Conservation (phyloP, 2,329 filamentous ascomycete genomes). For the Pleurostoma richardsiae region DNA sequence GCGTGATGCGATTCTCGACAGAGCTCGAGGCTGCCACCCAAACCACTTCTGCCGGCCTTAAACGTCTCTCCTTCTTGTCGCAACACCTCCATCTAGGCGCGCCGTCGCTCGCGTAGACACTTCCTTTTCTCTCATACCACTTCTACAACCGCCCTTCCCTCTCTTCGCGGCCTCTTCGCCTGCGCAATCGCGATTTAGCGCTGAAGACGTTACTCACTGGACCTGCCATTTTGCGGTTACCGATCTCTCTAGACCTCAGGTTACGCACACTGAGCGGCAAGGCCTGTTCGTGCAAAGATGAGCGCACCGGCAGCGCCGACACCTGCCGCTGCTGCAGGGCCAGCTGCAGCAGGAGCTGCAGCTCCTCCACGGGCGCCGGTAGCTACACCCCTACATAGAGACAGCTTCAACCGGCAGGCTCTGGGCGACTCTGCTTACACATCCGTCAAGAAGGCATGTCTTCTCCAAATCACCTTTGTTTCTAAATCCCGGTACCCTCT, state of each 20-base stretch:
- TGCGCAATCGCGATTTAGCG: too few relatives aligned
- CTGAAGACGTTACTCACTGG: too few relatives aligned
- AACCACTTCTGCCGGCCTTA: too few relatives aligned
- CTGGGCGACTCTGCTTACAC: slow-evolving; percentile 60
- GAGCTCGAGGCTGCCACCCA: background rate
- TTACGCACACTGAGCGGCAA: too few relatives aligned
- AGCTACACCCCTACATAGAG: slow-evolving; percentile 28
- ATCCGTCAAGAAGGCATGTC: slow-evolving; percentile 63
- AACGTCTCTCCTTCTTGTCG: too few relatives aligned
- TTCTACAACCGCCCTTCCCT: too few relatives aligned
- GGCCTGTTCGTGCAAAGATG: background rate
- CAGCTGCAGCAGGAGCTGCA: slow-evolving; percentile 7
- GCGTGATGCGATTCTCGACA: background rate
- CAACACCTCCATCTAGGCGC: too few relatives aligned
- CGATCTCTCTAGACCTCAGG: too few relatives aligned
- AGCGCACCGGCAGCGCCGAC: background rate
- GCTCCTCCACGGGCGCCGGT: slow-evolving; percentile 12
- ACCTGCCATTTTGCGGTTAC: too few relatives aligned
- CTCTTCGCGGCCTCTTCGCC: too few relatives aligned
- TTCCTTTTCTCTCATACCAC: too few relatives aligned
- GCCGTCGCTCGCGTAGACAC: too few relatives aligned
- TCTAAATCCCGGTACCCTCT: background rate
- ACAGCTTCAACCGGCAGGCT: slow-evolving; percentile 58
- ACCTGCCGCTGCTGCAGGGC: slow-evolving; percentile 1
- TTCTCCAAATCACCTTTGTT: slow-evolving; percentile 5